Conservation (phyloP, 352 stramenopile genomes). For the Chrysophaeum taylorii region DNA sequence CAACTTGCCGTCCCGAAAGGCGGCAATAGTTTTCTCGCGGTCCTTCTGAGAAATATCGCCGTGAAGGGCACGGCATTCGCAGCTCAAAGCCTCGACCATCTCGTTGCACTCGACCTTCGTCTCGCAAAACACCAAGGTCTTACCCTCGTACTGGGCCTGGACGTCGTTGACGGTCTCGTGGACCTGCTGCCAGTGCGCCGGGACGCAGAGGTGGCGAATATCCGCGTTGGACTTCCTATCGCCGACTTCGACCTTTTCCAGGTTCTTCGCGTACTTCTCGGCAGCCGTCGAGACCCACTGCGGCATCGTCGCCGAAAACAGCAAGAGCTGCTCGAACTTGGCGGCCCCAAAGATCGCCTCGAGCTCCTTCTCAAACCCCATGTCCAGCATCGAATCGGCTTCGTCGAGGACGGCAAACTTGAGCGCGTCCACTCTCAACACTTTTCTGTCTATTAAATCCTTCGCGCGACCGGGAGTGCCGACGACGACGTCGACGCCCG, state of each 20-base stretch:
- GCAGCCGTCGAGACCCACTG: constrained; percentile 46
- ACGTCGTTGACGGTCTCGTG: constrained; percentile 10
- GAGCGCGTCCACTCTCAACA: constrained; percentile 55
- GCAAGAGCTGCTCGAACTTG: constrained; percentile 58
- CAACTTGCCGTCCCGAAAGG: constrained; percentile 68
- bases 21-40: constrained; percentile 58
- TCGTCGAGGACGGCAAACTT: constrained; percentile 74
- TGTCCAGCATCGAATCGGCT: constrained; percentile 71
- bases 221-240: constrained; percentile 17
- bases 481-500: constrained; percentile 52
- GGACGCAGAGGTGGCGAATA: neutral
- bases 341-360: constrained; percentile 43
- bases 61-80: constrained; percentile 63
- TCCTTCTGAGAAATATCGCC: constrained; percentile 64
- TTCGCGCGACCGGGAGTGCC: constrained; percentile 67
- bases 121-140: constrained; percentile 67
- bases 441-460: constrained; percentile 64
- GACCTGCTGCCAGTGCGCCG: constrained; percentile 39
- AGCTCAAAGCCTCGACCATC: constrained; percentile 64
- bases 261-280: constrained; percentile 67
- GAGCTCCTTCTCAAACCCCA: constrained; percentile 73
- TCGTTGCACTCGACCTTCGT: constrained; percentile 77
- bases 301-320: constrained; percentile 82
- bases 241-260: constrained; percentile 70
- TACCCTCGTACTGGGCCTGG: constrained; percentile 46